Base-by-base conservation (phyloP, 2,329 filamentous ascomycete genomes). In the Ophiostoma novo-ulmi region DNA sequence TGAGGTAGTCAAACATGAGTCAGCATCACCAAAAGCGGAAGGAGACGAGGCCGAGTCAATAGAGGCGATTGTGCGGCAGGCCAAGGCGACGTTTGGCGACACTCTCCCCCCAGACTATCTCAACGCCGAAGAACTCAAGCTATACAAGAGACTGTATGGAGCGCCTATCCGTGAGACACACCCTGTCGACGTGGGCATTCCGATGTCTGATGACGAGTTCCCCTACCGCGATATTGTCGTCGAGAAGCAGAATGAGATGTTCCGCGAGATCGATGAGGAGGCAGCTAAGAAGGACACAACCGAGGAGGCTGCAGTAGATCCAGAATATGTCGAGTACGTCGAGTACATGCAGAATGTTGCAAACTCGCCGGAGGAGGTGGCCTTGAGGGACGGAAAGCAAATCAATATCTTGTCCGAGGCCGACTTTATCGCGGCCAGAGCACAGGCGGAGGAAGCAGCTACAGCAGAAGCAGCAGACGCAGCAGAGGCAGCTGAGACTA, bases 131-230 rank as follows among this genome's bases (percentile, higher is more conserved):
- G 93, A 97, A 78, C 89, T 90, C 76, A 82, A 81, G 67, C 81
- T 97, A 0, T 97, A 97, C 79, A 88, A 91, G 77, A 85, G 93
- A 73, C 81, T 97, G 20, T 97, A 95, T 78, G 94, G 94, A 1
- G 83, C 89, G 44, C 92, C 93, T 1, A 78, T 91, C 73, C 84
- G 88, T 61, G 84, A 86, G 69, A 89, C 87, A 1, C 79, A 76
- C 8, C 83, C 85, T 1, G 88, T 89, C 71, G 87, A 90, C 78
- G 83, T 88, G 4, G 87, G 80, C 36, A 84, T 81, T 72, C 80
- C 82, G 0, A 72, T 80, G 71, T 68, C 65, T 5, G 52, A 36
- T 6, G 31, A 79, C 77, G 75, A 75, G 10, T 20, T 48, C 20
- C 65, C 65, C n/a, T 67, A 65, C 44, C 35, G 69, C 63, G 48